Conservation (phyloP, 768 basidiomycete genomes). For the Pleurotus eryngii region DNA sequence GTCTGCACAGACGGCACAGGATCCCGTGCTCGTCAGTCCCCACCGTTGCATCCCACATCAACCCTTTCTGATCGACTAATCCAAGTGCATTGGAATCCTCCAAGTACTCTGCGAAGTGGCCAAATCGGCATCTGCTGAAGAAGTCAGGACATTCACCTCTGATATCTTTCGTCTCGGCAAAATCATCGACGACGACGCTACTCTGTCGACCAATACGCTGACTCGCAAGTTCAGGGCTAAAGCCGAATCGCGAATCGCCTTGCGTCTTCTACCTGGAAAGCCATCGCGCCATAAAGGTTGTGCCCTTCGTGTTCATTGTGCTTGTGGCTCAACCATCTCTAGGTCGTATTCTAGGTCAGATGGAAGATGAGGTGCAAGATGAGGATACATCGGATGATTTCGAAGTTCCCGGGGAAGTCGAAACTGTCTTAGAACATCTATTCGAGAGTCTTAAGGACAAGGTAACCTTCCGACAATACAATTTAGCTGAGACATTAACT, state of each 20-base stretch:
- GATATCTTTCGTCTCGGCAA: constrained; percentile 44
- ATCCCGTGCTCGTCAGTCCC: constrained; percentile 48
- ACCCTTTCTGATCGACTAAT: background rate
- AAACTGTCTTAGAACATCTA: constrained; percentile 67
- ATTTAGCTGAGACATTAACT: constrained; percentile 2
- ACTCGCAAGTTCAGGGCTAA: constrained; percentile 71
- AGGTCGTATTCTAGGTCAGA: constrained; percentile 27
- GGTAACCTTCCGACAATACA: constrained; percentile 35
- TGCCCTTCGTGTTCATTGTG: constrained; percentile 9
- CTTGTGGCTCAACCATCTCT: constrained; percentile 2
- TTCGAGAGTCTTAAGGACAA: constrained; percentile 78
- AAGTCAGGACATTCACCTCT: constrained; percentile 40
- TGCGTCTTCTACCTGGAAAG: constrained; percentile 56
- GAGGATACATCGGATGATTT: constrained; percentile 25
- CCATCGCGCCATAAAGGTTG: constrained; percentile 39
- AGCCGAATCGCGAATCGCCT: constrained; percentile 59
- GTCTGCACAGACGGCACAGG: constrained; percentile 33
- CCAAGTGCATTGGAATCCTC: constrained; percentile 64
- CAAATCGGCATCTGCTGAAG: constrained; percentile 58
- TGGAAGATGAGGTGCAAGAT: background rate
- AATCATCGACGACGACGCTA: constrained; percentile 35
- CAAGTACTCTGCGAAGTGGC: constrained; percentile 68
- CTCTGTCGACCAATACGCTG: constrained; percentile 54
- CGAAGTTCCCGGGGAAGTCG: constrained; percentile 79
- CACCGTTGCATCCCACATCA: background rate